A percentile compares a stretch with the other conserved stretches of the same genome.
Conservation (phyloP, 805 yeast species). For the Candida parachauliodes region DNA sequence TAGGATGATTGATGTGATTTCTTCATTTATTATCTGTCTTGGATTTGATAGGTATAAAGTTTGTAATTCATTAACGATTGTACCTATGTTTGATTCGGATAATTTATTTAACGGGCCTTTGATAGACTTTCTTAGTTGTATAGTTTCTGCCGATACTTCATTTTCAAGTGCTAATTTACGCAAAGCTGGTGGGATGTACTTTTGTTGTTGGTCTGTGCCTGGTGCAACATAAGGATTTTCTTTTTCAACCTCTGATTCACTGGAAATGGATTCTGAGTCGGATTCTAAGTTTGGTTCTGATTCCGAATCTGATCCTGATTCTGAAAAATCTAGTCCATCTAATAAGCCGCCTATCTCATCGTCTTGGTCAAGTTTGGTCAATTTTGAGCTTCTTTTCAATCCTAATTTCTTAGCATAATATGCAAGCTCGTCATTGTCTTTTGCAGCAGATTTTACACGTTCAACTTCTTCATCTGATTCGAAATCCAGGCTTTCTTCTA, state of each 20-base stretch:
- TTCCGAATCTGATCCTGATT: slow-evolving; percentile 18
- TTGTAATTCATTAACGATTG: slow-evolving; percentile 68
- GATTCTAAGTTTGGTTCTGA: slow-evolving; percentile 16
- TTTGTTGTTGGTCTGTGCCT: slow-evolving; percentile 16
- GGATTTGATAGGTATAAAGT: slow-evolving; percentile 63
- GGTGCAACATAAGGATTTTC: slow-evolving; percentile 82
- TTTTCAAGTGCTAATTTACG: slow-evolving; percentile 49
- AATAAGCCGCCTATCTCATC: slow-evolving; percentile 5
- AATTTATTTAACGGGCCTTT: slow-evolving; percentile 84
- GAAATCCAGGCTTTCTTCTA: slow-evolving; percentile 11
- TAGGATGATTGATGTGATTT: slow-evolving; percentile 57
- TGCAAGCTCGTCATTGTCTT: slow-evolving; percentile 74
- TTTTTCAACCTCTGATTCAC: slow-evolving; percentile 20
- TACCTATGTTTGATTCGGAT: slow-evolving; percentile 79
- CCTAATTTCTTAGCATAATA: slow-evolving; percentile 84
- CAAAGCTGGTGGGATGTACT: slow-evolving; percentile 85
- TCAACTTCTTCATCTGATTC: slow-evolving; percentile 14
- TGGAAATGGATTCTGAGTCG: slow-evolving; percentile 12
- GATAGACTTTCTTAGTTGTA: slow-evolving; percentile 54
- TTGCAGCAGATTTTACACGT: slow-evolving; percentile 32
- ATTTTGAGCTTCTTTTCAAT: slow-evolving; percentile 42
- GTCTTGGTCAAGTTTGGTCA: slow-evolving; percentile 34
- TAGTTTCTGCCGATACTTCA: slow-evolving; percentile 34
- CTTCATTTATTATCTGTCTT: slow-evolving; percentile 74
- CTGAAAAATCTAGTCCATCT: slow-evolving; percentile 8